Evolutionary conservation across 805 yeast genomes (phyloP).

Genomic region (Candida awuae): DNA sequence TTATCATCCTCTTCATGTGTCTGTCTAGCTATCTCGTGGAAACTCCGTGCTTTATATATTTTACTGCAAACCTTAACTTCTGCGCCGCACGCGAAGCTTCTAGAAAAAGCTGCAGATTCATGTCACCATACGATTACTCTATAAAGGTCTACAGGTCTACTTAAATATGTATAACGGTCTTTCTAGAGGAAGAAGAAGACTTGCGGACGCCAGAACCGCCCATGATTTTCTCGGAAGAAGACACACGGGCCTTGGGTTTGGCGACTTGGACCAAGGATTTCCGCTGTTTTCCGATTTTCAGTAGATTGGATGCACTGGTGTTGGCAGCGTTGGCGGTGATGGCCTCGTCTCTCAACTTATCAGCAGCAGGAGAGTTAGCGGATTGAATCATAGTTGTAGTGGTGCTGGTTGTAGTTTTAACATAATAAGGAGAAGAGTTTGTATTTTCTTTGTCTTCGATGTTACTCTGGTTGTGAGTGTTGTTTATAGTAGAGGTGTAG

Average conservation of each 20-base stretch:
- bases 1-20: background rate
- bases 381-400: slow-evolving; percentile 36
- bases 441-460: slow-evolving; percentile 16
- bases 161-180: slow-evolving; percentile 11
- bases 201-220: slow-evolving; percentile 32
- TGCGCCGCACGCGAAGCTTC: too few species aligned
- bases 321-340: slow-evolving; percentile 23
- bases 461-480: slow-evolving; percentile 11
- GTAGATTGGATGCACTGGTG: slow-evolving; percentile 8
- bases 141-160: too few species aligned
- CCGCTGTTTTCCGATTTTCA: slow-evolving; percentile 23
- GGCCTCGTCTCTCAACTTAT: background rate
- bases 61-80: too few species aligned
- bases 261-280: slow-evolving; percentile 16
- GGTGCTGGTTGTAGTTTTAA: slow-evolving; percentile 43
- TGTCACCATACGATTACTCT: too few species aligned
- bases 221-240: slow-evolving; percentile 26
- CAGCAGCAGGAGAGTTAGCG: slow-evolving; percentile 25
- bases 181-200: slow-evolving; percentile 21
- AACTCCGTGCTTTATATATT: too few species aligned
- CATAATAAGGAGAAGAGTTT: slow-evolving; percentile 32
- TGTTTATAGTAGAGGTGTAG: slow-evolving; percentile 14
- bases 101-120: too few species aligned
- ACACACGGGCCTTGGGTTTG: slow-evolving; percentile 19
- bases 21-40: background rate